A percentile compares a stretch with the other conserved stretches of the same genome.
phyloP scores from a whole-genome alignment of 208 protist species.

The Phytomonas sp. region DNA sequence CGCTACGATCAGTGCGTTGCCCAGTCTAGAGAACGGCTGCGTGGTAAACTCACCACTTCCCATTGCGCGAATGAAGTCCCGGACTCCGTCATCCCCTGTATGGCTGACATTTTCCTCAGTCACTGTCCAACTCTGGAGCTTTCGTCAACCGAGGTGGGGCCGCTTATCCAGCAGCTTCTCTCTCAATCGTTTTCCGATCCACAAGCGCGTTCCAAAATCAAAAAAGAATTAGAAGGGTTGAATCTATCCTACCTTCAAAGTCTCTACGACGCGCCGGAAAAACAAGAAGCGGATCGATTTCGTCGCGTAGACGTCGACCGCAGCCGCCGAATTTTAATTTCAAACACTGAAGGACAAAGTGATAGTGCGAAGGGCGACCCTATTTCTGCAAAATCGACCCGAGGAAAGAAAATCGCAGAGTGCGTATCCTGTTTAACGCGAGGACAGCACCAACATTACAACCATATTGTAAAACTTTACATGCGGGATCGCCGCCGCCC shows the following conservation, averaged over 20 bases:
- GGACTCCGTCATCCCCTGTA: not conserved
- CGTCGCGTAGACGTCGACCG: slow-evolving; percentile 36
- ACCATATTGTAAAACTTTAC: slow-evolving; percentile 25
- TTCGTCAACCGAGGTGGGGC: not conserved
- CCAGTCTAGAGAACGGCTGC: not conserved
- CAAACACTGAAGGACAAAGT: slow-evolving; percentile 10
- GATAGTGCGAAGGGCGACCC: not conserved
- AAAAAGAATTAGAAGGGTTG: slow-evolving; percentile 2
- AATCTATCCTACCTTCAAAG: slow-evolving; percentile 15
- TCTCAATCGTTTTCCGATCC: not conserved
- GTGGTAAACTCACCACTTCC: not conserved
- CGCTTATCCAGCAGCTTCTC: not conserved
- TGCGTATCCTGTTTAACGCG: slow-evolving; percentile 55
- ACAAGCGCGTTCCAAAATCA: not conserved
- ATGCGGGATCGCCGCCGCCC: slow-evolving; percentile 14
- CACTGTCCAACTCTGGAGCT: not conserved
- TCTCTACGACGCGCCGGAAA: slow-evolving; percentile 30
- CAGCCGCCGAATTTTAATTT: slow-evolving; percentile 16
- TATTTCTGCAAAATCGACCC: not conserved
- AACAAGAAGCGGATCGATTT: slow-evolving; percentile 35
- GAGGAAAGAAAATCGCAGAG: slow-evolving; percentile 10
- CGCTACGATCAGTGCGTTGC: not conserved
- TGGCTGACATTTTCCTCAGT: not conserved
- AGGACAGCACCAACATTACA: slow-evolving; percentile 61
- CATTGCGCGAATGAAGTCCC: not conserved